Percentiles rank a stretch among this genome's conserved stretches.
phyloP scores from a whole-genome alignment of 75 land plant genomes.

The Cryptomeria japonica region DNA sequence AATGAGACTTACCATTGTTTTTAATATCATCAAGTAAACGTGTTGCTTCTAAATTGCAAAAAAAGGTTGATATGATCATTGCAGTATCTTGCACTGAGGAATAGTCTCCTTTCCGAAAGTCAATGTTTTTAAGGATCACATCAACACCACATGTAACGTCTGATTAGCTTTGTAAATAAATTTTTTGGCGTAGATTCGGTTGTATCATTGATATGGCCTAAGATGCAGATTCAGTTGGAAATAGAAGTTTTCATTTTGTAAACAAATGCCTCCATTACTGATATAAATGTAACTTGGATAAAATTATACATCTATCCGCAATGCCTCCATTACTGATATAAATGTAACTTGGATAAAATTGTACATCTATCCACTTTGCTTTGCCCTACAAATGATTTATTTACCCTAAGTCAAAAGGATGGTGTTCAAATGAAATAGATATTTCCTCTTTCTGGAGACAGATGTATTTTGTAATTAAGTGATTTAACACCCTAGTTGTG shows the following conservation, averaged over 20 bases:
- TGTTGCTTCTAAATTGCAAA: neutral
- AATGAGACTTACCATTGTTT: neutral
- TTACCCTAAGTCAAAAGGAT: too few relatives aligned
- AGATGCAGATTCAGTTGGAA: neutral
- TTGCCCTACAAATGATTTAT: too few relatives aligned
- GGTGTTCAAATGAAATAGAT: too few relatives aligned
- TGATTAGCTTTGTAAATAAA: neutral
- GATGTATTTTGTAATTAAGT: too few relatives aligned
- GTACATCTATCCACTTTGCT: too few relatives aligned
- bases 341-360: too few relatives aligned
- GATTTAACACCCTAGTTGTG: too few relatives aligned
- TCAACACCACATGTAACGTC: neutral
- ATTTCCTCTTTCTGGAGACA: too few relatives aligned
- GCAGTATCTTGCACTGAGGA: neutral
- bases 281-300: too few relatives aligned
- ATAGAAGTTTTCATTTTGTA: neutral
- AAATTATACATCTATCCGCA: too few relatives aligned
- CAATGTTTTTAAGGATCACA: neutral
- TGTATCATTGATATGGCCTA: neutral
- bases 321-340: neutral
- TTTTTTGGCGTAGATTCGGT: neutral
- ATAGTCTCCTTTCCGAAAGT: neutral
- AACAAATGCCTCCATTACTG: neutral
- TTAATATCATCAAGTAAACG: neutral
- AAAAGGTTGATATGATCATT: neutral